phyloP scores from a whole-genome alignment of 176 grass and related monocot species.

The Oryza glaberrima region DNA sequence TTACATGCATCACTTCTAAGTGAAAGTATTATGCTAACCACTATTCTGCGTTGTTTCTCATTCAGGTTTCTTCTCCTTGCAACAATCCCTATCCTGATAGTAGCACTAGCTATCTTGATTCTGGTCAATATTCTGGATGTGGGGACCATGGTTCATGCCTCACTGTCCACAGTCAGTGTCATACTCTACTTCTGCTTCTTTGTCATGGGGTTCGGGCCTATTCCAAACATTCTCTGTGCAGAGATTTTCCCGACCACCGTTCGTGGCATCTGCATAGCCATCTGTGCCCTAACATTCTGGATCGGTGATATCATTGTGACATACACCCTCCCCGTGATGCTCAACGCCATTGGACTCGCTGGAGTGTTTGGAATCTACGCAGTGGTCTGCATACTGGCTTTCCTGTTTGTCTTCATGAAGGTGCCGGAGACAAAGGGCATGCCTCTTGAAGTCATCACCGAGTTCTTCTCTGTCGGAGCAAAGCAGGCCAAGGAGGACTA shows the following conservation, averaged over 20 bases:
- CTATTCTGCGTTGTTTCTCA: slow-evolving; percentile 24
- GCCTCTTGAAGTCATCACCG: slow-evolving; percentile 95
- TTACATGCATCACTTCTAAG: not conserved
- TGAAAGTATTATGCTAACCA: slow-evolving; percentile 19
- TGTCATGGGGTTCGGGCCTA: slow-evolving; percentile 89
- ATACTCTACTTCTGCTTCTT: slow-evolving; percentile 97
- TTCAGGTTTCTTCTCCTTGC: slow-evolving; percentile 87
- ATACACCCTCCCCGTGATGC: slow-evolving; percentile 88
- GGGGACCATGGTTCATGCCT: slow-evolving; percentile 72
- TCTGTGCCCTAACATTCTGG: slow-evolving; percentile 84
- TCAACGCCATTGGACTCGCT: slow-evolving; percentile 71
- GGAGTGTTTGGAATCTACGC: slow-evolving; percentile 94
- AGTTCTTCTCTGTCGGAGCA: slow-evolving; percentile 91
- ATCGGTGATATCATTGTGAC: slow-evolving; percentile 86
- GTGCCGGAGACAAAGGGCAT: slow-evolving; percentile 96
- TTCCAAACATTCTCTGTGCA: slow-evolving; percentile 91
- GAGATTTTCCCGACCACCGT: slow-evolving; percentile 94
- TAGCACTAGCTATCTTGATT: slow-evolving; percentile 69
- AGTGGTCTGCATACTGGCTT: slow-evolving; percentile 56
- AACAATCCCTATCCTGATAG: slow-evolving; percentile 86
- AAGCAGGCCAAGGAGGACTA: slow-evolving; percentile 65
- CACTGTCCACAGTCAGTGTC: slow-evolving; percentile 73
- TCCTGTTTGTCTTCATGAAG: slow-evolving; percentile 80
- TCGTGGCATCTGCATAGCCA: slow-evolving; percentile 89
- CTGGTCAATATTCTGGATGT: slow-evolving; percentile 71